Conservation (phyloP, 2,329 filamentous ascomycete genomes). For the Cordyceps farinosa region DNA sequence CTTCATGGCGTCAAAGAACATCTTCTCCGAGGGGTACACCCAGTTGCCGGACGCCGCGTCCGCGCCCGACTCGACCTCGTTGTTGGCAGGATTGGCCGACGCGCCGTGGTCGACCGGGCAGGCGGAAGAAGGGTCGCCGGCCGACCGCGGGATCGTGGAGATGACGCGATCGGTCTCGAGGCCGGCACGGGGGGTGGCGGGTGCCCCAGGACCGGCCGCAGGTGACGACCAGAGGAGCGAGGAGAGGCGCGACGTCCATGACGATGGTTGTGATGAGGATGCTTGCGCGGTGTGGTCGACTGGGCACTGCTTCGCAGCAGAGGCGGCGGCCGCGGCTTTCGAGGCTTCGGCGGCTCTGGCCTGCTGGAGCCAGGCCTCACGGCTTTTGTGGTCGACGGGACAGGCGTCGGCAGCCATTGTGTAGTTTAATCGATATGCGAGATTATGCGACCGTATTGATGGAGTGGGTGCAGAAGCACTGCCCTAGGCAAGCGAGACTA, state of each 20-base stretch:
- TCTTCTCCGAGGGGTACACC: constrained; percentile 94
- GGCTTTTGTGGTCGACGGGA: constrained; percentile 86
- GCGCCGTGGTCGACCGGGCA: constrained; percentile 40
- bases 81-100: constrained; percentile 57
- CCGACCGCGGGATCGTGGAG: constrained; percentile 72
- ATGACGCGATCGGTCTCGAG: constrained; percentile 69
- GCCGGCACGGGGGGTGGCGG: constrained; percentile 3
- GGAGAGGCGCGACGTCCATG: constrained; percentile 43
- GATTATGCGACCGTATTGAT: background rate
- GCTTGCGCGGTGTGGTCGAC: constrained; percentile 31
- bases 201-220: constrained; percentile 23
- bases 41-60: constrained; percentile 75
- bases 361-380: constrained; percentile 80
- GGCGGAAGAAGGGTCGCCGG: constrained; percentile 30
- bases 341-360: constrained; percentile 50
- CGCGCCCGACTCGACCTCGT: constrained; percentile 72
- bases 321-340: constrained; percentile 24
- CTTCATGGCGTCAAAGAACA: constrained; percentile 97
- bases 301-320: constrained; percentile 26
- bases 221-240: constrained; percentile 40
- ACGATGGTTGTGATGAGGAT: constrained; percentile 26
- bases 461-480: background rate
- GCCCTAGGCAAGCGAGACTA: background rate
- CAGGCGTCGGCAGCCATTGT: constrained; percentile 48
- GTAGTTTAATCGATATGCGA: background rate